Base-by-base conservation (phyloP, 2,329 filamentous ascomycete species). In the Neofusicoccum sp. region DNA sequence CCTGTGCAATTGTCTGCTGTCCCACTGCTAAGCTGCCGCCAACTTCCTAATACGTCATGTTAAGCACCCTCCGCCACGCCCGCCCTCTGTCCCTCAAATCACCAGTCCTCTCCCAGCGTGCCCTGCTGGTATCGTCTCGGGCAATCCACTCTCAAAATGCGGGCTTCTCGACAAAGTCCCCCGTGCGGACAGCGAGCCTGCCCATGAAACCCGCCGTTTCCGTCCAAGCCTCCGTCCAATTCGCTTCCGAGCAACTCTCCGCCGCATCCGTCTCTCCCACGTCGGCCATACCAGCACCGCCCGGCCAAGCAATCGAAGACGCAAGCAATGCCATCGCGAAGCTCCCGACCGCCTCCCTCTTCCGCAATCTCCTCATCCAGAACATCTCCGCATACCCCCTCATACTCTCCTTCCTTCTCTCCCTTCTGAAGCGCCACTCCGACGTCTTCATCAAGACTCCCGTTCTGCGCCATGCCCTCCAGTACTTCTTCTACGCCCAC, bases 401-500 rank as follows among this genome's bases (percentile, higher is more conserved):
- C 31, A 20, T 61, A 9, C 60, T 61, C 49, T 61, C 60, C 51
- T 56, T 57, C 34, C 43, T 61, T 33, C 60, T 61, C n/a, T 36
- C 43, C 49, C 28, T 57, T 33, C 41, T 57, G n/a, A 56, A 57
- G 43, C 49, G 51, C n/a, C 26, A 61, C 49, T 47, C 51, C 43
- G 51, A 47, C 41, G 24, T 61, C 41, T 48, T 61, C 26, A 44
- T 48, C 49, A 57, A 47, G 16, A 41, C 59, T 7, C 85, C 85
- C 0, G 45, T 93, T 1, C 80, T 96, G n/a, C 85, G 86, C 44
- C 84, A 79, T 58, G 71, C 91, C 43, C 78, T 96, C 58, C 91
- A 91, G 71, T 84, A 87, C 70, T 95, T 90, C 0, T 90, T 96
- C 67, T 96, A 96, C 75, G 86, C 87, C 41, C 93, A 96, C 69